Evolutionary conservation across 495 filamentous ascomycete genomes (phyloP).

Genomic region (Penicillium psychrofluorescens): DNA sequence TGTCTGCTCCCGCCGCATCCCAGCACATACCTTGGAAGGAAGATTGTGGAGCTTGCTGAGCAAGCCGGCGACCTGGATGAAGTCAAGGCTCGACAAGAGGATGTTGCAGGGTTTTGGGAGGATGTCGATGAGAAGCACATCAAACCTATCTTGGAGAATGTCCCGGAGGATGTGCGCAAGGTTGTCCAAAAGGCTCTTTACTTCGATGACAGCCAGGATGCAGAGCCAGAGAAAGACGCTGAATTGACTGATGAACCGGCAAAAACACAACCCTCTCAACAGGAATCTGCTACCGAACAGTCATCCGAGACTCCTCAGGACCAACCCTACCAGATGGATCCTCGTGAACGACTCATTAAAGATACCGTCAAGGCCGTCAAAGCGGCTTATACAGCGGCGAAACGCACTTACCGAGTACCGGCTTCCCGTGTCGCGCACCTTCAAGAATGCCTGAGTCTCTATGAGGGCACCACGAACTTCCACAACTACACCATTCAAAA

Average conservation of each 20-base stretch:
- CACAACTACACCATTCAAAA: slow-evolving; percentile 97
- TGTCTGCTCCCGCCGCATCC: slow-evolving; percentile 89
- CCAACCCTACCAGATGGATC: slow-evolving; percentile 16
- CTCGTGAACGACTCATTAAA: slow-evolving; percentile 34
- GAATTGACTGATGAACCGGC: slow-evolving; percentile 1
- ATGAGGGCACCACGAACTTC: slow-evolving; percentile 78
- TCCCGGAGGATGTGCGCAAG: slow-evolving; percentile 40
- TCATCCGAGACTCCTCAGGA: neutral
- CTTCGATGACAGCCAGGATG: slow-evolving; percentile 12
- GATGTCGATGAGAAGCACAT: slow-evolving; percentile 68
- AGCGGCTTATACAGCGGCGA: slow-evolving; percentile 66
- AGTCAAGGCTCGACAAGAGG: slow-evolving; percentile 61
- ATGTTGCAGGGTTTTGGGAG: slow-evolving; percentile 74
- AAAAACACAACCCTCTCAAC: slow-evolving; percentile 7
- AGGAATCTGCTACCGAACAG: slow-evolving; percentile 4
- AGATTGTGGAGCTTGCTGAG: slow-evolving; percentile 64
- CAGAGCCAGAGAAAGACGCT: neutral
- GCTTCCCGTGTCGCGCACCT: slow-evolving; percentile 61
- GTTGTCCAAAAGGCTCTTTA: slow-evolving; percentile 35
- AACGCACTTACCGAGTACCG: slow-evolving; percentile 74
- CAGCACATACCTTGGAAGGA: slow-evolving; percentile 71
- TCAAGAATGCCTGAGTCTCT: slow-evolving; percentile 60
- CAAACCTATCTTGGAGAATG: slow-evolving; percentile 58
- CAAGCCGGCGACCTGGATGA: slow-evolving; percentile 61
- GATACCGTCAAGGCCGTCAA: slow-evolving; percentile 68